A percentile compares a stretch with the other conserved stretches of the same genome.
Conservation (phyloP, 75 land plant species). For the Selaginella tamariscina region DNA sequence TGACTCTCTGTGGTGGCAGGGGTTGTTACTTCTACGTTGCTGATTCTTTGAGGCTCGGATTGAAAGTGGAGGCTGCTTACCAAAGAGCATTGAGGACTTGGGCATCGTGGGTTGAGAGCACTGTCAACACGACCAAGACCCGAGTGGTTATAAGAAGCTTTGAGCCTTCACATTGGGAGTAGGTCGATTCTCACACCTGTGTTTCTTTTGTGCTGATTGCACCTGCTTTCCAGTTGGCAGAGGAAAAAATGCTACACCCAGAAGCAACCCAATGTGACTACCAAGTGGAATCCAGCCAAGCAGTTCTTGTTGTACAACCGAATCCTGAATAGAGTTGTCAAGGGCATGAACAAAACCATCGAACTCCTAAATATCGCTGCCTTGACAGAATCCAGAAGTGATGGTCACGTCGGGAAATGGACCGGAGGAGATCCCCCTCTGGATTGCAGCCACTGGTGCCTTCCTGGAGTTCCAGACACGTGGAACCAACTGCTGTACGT, state of each 20-base stretch:
- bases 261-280: background rate
- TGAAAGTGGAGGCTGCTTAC: conserved; percentile 55
- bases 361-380: conserved; percentile 59
- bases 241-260: background rate
- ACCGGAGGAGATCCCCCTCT: conserved; percentile 40
- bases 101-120: conserved; percentile 71
- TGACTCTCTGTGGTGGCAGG: conserved; percentile 28
- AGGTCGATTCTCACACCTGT: background rate
- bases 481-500: conserved; percentile 83
- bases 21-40: conserved; percentile 83
- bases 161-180: conserved; percentile 91
- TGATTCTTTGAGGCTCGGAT: conserved; percentile 60
- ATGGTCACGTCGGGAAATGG: conserved; percentile 80
- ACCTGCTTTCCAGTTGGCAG: conserved; percentile 2
- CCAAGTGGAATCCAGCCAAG: background rate
- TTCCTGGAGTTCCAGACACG: conserved; percentile 86
- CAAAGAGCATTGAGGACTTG: conserved; percentile 54
- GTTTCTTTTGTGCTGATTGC: background rate
- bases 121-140: conserved; percentile 45
- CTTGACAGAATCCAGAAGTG: conserved; percentile 70
- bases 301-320: background rate
- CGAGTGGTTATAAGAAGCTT: conserved; percentile 69
- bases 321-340: conserved; percentile 21
- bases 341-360: conserved; percentile 34
- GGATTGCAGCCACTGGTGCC: conserved; percentile 93